These are phyloP conservation scores for Zasmidium citrigriseum DNA, from an alignment of 2,329 filamentous ascomycete genomes.

Conservation along the genomic window DNA sequence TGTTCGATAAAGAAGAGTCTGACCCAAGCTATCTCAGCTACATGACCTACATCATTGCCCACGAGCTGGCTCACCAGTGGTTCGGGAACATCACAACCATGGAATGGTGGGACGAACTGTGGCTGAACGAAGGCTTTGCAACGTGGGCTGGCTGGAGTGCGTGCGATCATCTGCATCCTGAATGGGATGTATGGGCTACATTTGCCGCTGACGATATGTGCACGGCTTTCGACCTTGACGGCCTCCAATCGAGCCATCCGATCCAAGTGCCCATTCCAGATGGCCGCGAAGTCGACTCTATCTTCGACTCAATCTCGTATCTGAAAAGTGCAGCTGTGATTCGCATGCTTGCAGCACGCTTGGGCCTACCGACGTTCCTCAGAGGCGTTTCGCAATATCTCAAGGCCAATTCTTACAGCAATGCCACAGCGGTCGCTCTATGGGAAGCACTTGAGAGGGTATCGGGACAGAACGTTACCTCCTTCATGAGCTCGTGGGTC, in stretches of 20 bases:
- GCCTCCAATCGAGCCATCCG: conserved; percentile 84
- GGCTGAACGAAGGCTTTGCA: conserved; percentile 92
- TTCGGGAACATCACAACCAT: conserved; percentile 94
- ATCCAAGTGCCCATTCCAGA: conserved; percentile 92
- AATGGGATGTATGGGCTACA: conserved; percentile 95
- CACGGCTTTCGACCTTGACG: conserved; percentile 82
- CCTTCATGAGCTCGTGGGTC: conserved; percentile 63
- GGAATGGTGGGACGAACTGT: conserved; percentile 76
- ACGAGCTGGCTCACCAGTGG: conserved; percentile 93
- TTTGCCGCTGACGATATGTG: conserved; percentile 93
- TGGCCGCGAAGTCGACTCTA: conserved; percentile 90
- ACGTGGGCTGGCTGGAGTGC: conserved; percentile 96
- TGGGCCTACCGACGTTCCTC: conserved; percentile 83
- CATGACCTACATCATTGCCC: conserved; percentile 90
- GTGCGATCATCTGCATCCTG: conserved; percentile 84
- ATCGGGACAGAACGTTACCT: conserved; percentile 78
- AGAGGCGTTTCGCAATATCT: conserved; percentile 86
- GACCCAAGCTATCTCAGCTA: conserved; percentile 85
- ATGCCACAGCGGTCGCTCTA: conserved; percentile 85
- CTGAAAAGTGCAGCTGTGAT: conserved; percentile 92
- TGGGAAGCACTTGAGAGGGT: conserved; percentile 84
- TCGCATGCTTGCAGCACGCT: conserved; percentile 86
- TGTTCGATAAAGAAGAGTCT: conserved; percentile 90
- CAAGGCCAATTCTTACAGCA: conserved; percentile 78
- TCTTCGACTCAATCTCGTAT: conserved; percentile 94